Percentiles rank a stretch among this genome's conserved stretches.
phyloP scores from a whole-genome alignment of 1,284 basidiomycete genomes.

The Porodaedalea pini region DNA sequence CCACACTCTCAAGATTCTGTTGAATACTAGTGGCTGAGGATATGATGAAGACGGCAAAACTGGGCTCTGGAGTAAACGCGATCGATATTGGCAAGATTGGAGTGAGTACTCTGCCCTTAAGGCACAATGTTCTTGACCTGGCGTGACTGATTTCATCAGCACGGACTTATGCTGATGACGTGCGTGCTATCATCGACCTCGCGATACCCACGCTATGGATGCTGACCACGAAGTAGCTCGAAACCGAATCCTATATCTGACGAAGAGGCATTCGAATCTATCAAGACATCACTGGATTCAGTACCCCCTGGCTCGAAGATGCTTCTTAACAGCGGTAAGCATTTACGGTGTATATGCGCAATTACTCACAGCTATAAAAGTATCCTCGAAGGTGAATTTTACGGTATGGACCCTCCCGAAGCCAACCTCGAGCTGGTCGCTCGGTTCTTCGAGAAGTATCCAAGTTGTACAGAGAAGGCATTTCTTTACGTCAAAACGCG shows the following conservation, averaged over 20 bases:
- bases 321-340: constrained; percentile 45
- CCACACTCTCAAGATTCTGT: not conserved
- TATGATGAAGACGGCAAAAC: constrained; percentile 2
- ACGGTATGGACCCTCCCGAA: constrained; percentile 33
- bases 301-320: constrained; percentile 45
- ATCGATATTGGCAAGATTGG: constrained; percentile 9
- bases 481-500: constrained; percentile 43
- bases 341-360: not conserved
- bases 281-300: constrained; percentile 59
- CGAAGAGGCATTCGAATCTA: constrained; percentile 55
- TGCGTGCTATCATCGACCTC: constrained; percentile 26
- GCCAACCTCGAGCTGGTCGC: constrained; percentile 42
- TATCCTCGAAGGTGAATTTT: constrained; percentile 37
- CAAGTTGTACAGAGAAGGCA: constrained; percentile 48
- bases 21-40: not conserved
- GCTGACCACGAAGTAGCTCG: constrained; percentile 28
- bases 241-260: constrained; percentile 42
- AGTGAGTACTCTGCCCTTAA: not conserved
- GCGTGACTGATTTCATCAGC: too few relatives aligned
- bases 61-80: not conserved
- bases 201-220: not conserved
- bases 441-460: constrained; percentile 48
- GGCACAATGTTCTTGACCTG: too few relatives aligned
- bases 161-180: constrained; percentile 57
- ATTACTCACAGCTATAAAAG: not conserved